Base-by-base conservation (phyloP, 2,329 filamentous ascomycete genomes). In the Phialophora macrospora region DNA sequence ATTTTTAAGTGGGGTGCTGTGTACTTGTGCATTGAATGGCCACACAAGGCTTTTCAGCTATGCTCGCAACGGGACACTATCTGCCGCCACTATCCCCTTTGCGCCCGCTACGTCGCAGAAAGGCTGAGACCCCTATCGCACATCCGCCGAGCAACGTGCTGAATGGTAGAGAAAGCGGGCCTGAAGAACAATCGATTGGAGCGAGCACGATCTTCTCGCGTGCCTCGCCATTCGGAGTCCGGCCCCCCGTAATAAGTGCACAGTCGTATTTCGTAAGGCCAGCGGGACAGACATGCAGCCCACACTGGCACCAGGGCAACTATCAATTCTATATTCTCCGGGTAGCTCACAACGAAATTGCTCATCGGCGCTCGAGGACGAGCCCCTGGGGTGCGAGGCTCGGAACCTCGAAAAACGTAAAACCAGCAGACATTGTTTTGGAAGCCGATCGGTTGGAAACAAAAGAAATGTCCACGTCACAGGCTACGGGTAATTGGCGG, bases 201-300 rank as follows among this genome's bases (percentile, higher is more conserved):
- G 38, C 32, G 28, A 58, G 51, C 41, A 34, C 24, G 55, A 51
- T 51, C 32, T 55, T 58, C 62, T 65, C 66, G 63, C 60, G 66
- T 68, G 59, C 60, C 55, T 49, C 22, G 54, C 46, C 32, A 46
- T 68, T 65, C 66, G 66, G 66, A 68, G 66, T 68, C 66, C 66
- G 66, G 66, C 55, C 30, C 24, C 48, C 62, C 59, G 59, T 55
- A 7, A 44, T 26, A 63, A 56, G 54, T 34, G 41, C 22, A 49
- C 34, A n/a, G 46, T 64, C 65, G 65, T 68, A 68, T 68, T 56
- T 67, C 65, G 65, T 67, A 66, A 48, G 41, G 46, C 57, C 32
- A 52, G 62, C 55, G 62, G 41, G 28, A 60, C 56, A 54, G 26
- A 24, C 11, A 24, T 57, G 48, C 48, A 30, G 30, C 56, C 30